Percentiles rank a stretch among this genome's conserved stretches.
These are phyloP conservation scores for Corylus avellana DNA, from an alignment of 306 rosid genomes.

Conservation along the genomic window DNA sequence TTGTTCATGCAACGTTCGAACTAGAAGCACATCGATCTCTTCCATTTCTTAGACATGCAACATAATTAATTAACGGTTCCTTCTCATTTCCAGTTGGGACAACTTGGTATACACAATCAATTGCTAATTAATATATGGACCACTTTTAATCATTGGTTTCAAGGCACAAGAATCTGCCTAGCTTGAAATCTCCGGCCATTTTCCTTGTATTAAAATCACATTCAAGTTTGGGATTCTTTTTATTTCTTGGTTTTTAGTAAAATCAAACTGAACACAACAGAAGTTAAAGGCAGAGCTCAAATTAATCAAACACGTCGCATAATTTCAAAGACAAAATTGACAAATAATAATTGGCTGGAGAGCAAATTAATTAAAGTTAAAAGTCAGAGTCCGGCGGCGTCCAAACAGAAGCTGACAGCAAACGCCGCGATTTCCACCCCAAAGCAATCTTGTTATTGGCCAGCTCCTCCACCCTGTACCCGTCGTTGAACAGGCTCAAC, in stretches of 20 bases:
- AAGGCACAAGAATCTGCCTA: too few species aligned
- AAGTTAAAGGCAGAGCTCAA: neutral
- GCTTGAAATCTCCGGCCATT: too few species aligned
- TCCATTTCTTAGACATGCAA: too few species aligned
- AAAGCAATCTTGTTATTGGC: slow-evolving; percentile 54
- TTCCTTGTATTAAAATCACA: too few species aligned
- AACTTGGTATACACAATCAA: too few species aligned
- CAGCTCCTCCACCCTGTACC: slow-evolving; percentile 66
- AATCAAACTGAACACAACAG: neutral
- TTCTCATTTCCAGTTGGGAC: too few species aligned
- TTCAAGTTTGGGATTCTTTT: neutral
- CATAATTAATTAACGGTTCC: too few species aligned
- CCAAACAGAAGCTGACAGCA: slow-evolving; percentile 85
- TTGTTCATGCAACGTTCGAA: too few species aligned
- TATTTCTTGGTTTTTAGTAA: neutral
- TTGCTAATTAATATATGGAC: too few species aligned
- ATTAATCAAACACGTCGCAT: neutral
- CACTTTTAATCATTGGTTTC: too few species aligned
- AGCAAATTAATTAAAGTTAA: neutral
- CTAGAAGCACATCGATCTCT: too few species aligned
- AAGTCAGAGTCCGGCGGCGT: slow-evolving; percentile 30
- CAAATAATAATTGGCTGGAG: neutral
- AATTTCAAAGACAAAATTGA: neutral
- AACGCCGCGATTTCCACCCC: slow-evolving; percentile 72
- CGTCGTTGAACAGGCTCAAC: slow-evolving; percentile 75